Conservation (phyloP, 208 protist genomes). For the Trypanosoma caninum region DNA sequence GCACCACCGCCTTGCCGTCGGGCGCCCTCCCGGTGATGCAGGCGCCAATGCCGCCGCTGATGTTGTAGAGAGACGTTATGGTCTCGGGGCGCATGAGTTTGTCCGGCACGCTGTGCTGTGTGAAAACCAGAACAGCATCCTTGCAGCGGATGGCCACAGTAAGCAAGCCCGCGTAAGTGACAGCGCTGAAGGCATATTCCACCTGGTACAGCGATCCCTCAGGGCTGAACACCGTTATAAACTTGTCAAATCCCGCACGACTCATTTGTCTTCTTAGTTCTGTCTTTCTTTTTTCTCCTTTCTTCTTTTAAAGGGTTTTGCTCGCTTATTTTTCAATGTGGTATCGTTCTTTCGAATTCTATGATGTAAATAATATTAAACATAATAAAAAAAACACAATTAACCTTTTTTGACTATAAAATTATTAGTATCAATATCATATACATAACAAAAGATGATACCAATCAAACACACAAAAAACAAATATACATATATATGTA, state of each 20-base stretch:
- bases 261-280: slow-evolving; percentile 31
- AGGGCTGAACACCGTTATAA: slow-evolving; percentile 99
- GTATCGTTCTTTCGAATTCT: too few relatives aligned
- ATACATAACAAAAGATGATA: too few relatives aligned
- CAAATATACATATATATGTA: too few relatives aligned
- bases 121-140: slow-evolving; percentile 93
- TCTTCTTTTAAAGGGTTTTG: too few relatives aligned
- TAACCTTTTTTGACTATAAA: too few relatives aligned
- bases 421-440: too few relatives aligned
- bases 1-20: slow-evolving; percentile 91
- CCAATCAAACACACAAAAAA: too few relatives aligned
- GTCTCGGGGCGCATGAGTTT: slow-evolving; percentile 95
- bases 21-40: slow-evolving; percentile 94
- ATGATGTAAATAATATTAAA: too few relatives aligned
- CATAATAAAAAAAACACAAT: too few relatives aligned
- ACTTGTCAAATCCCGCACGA: slow-evolving; percentile 95
- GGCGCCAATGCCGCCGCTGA: slow-evolving; percentile 93
- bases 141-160: slow-evolving; percentile 95
- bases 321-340: too few relatives aligned
- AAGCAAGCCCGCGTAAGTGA: slow-evolving; percentile 95
- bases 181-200: slow-evolving; percentile 98
- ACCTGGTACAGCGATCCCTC: slow-evolving; percentile 99
- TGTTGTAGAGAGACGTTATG: slow-evolving; percentile 94
- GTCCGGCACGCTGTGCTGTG: slow-evolving; percentile 98
- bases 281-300: background rate